Percentiles rank a stretch among this genome's conserved stretches.
phyloP scores from a whole-genome alignment of 2,329 filamentous ascomycete genomes.

The Alternaria conjuncta region DNA sequence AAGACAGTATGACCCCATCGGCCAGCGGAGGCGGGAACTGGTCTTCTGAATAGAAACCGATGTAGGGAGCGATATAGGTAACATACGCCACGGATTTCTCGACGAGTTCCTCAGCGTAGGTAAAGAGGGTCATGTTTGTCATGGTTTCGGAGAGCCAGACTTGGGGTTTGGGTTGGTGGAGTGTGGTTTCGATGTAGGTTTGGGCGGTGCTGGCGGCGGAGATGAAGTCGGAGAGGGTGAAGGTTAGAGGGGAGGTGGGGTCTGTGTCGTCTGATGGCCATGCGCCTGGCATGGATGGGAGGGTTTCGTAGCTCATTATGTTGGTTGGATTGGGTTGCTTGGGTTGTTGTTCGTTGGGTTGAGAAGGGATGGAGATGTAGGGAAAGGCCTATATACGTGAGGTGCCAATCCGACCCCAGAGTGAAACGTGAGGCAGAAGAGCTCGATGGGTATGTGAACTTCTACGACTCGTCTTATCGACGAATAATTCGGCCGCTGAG shows the following conservation, averaged over 20 bases:
- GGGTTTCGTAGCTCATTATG: background rate
- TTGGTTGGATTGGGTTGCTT: background rate
- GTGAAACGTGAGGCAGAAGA: background rate
- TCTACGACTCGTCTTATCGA: background rate
- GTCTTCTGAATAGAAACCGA: background rate
- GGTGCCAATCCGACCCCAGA: background rate
- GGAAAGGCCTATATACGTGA: background rate
- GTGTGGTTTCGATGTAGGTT: background rate
- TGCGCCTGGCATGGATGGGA: background rate
- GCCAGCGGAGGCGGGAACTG: background rate
- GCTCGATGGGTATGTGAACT: background rate
- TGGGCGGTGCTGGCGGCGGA: background rate
- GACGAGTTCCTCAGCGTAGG: background rate
- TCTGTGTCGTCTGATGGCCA: background rate
- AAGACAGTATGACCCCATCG: background rate
- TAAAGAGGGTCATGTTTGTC: background rate
- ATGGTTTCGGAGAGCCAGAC: background rate
- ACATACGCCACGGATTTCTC: background rate
- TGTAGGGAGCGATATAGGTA: background rate
- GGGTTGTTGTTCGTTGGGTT: background rate
- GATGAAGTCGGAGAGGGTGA: background rate
- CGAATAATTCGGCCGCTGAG: background rate
- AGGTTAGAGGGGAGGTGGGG: background rate
- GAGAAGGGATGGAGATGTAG: background rate
- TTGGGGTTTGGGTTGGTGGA: background rate